Conservation (phyloP, 768 basidiomycete species). For the Serendipita sp. region DNA sequence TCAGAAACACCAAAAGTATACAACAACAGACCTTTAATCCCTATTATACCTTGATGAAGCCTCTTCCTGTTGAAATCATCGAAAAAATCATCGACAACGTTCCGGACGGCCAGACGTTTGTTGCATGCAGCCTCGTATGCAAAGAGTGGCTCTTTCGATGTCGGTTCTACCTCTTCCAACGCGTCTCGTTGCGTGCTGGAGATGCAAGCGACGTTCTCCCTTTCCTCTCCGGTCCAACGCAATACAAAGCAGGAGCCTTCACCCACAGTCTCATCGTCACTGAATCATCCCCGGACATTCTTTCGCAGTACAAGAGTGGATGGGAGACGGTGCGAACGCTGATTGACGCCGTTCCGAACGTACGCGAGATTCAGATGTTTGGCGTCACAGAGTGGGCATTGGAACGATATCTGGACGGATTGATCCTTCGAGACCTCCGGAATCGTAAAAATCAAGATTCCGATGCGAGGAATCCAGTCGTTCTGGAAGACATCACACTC, state of each 20-base stretch:
- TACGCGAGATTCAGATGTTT: neutral
- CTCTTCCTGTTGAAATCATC: neutral
- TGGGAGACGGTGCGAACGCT: neutral
- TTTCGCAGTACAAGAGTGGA: neutral
- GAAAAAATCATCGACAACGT: conserved; percentile 4
- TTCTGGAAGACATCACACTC: too few species aligned
- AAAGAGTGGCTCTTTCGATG: neutral
- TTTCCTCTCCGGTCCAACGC: neutral
- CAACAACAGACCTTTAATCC: too few species aligned
- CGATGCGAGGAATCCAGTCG: too few species aligned
- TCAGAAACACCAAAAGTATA: too few species aligned
- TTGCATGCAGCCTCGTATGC: conserved; percentile 1
- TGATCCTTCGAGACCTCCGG: neutral
- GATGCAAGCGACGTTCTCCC: neutral
- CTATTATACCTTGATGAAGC: too few species aligned
- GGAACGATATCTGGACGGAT: neutral
- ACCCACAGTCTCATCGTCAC: neutral
- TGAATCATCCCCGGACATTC: neutral
- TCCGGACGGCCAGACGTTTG: neutral
- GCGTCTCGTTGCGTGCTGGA: neutral
- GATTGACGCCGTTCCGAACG: neutral
- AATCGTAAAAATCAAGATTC: too few species aligned
- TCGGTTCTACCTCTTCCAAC: neutral
- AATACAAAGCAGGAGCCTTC: neutral
- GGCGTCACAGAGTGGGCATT: neutral